Evolutionary conservation across 2,329 filamentous ascomycete species (phyloP), one percentile per base, ranked within the genome.

Genomic region (Cercospora nicotianae): DNA sequence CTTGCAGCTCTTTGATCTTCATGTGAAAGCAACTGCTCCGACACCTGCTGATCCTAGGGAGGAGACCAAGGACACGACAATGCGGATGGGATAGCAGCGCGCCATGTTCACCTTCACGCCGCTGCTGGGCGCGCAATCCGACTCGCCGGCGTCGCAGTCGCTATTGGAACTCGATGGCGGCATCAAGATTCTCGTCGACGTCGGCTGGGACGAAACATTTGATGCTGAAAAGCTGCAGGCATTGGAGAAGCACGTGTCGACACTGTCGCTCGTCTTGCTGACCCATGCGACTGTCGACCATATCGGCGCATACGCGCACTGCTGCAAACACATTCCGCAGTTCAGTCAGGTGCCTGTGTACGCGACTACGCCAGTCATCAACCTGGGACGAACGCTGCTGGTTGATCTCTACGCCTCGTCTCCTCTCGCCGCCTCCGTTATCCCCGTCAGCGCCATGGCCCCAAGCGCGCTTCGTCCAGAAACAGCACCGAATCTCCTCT

Each of bases 91-190:
- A 59, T 64, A 64, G 31, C 51, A 33, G 20, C 36, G 53, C 42
- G 51, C n/a, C 75, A 99, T 99, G 95, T 98, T 99, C 84, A 96
- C 91, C 72, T 97, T 98, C 81, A 96, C 91, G 76, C 90, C 95
- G 58, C 85, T 99, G 67, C 90, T 97, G 74, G 95, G 95, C 78
- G 94, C 95, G 69, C 92, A 96, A 77, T 94, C 92, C 62, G 88
- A 91, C 72, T 95, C 93, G 58, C 85, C 89, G 67, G 94, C 94
- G 53, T 96, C 93, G 71, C 93, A 97, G 79, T 98, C 95, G n/a
- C 87, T 99, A 39, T 84, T 99, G 59, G 94, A 98, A 83, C 90
- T 99, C 65, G 95, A 99, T 82, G 94, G 94, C 72, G 95, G 94
- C 67, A 91, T 99, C 81, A 98, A 98, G 80, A 89, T 99, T 63